A percentile compares a stretch with the other conserved stretches of the same genome.
These are phyloP conservation scores for Achaetomiella virescens DNA, from an alignment of 495 filamentous ascomycete species.

Conservation along the genomic window DNA sequence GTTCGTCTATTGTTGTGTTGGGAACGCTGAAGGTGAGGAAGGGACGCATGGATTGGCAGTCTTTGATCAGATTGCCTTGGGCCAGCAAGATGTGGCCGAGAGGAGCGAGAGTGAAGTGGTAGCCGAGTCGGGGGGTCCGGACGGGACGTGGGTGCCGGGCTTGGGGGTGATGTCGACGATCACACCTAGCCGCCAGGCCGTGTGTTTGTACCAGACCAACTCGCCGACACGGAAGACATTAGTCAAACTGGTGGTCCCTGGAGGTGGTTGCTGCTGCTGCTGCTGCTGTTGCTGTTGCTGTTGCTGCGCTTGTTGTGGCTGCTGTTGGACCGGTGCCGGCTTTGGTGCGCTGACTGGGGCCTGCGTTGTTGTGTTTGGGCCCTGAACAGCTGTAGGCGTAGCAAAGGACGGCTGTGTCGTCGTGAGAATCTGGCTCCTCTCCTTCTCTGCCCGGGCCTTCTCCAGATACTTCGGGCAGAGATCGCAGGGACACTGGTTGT, in stretches of 20 bases:
- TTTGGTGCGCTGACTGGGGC: background rate
- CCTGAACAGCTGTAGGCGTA: background rate
- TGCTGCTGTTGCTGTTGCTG: constrained; percentile 6
- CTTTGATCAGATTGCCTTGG: constrained; percentile 21
- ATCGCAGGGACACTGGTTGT: constrained; percentile 32
- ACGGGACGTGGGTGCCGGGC: background rate
- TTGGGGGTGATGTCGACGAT: constrained; percentile 23
- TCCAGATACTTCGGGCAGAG: constrained; percentile 25
- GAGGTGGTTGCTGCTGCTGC: constrained; percentile 6
- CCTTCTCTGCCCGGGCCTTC: constrained; percentile 12
- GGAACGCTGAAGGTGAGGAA: constrained; percentile 44
- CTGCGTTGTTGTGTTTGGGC: background rate
- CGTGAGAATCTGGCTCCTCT: background rate
- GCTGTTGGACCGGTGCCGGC: background rate
- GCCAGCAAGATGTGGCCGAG: constrained; percentile 22
- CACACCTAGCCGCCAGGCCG: constrained; percentile 36
- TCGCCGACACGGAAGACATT: constrained; percentile 39
- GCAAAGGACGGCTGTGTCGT: background rate
- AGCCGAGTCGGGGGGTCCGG: constrained; percentile 14
- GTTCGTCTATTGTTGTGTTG: constrained; percentile 14
- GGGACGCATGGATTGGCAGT: constrained; percentile 36
- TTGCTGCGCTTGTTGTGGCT: constrained; percentile 4
- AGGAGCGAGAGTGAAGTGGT: constrained; percentile 22
- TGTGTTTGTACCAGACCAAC: constrained; percentile 38
- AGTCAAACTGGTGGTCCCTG: constrained; percentile 20